Conservation (phyloP, 164 flowering plant species). For the Vitis amurensis region DNA sequence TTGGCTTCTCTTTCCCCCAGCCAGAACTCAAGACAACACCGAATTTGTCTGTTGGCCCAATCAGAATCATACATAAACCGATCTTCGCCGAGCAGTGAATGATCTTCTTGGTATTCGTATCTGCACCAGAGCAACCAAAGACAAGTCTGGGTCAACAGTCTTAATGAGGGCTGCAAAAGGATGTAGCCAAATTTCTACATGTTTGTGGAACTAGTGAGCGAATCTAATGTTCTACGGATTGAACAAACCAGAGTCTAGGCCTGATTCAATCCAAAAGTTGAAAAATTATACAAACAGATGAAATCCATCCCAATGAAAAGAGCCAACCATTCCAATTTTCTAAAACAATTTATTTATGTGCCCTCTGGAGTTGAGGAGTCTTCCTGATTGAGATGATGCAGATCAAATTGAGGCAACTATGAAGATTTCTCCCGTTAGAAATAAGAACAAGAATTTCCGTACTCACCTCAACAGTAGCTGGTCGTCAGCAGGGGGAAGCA, state of each 20-base stretch:
- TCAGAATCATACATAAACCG: slow-evolving; percentile 49
- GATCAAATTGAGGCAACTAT: too few relatives aligned
- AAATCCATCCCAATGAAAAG: too few relatives aligned
- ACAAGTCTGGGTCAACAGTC: background rate
- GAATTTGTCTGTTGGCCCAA: slow-evolving; percentile 52
- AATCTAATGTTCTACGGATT: too few relatives aligned
- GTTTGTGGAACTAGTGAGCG: too few relatives aligned
- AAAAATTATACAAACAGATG: too few relatives aligned
- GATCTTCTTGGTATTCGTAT: slow-evolving; percentile 73
- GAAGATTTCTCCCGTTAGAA: background rate
- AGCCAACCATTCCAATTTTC: too few relatives aligned
- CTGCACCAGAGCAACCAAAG: slow-evolving; percentile 34
- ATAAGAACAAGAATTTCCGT: background rate
- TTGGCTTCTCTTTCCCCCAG: slow-evolving; percentile 60
- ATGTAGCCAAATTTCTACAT: too few relatives aligned
- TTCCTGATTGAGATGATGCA: too few relatives aligned
- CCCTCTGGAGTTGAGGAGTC: too few relatives aligned
- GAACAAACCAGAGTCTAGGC: too few relatives aligned
- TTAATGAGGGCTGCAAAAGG: background rate
- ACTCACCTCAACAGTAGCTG: slow-evolving; percentile 75
- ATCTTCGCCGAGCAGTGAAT: slow-evolving; percentile 70
- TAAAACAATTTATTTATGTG: too few relatives aligned
- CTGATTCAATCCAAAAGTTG: too few relatives aligned
- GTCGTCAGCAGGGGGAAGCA: slow-evolving; percentile 57
- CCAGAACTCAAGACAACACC: slow-evolving; percentile 67